Evolutionary conservation across 2,329 filamentous ascomycete genomes (phyloP).

Genomic region (Ceratocystis alfenasii): DNA sequence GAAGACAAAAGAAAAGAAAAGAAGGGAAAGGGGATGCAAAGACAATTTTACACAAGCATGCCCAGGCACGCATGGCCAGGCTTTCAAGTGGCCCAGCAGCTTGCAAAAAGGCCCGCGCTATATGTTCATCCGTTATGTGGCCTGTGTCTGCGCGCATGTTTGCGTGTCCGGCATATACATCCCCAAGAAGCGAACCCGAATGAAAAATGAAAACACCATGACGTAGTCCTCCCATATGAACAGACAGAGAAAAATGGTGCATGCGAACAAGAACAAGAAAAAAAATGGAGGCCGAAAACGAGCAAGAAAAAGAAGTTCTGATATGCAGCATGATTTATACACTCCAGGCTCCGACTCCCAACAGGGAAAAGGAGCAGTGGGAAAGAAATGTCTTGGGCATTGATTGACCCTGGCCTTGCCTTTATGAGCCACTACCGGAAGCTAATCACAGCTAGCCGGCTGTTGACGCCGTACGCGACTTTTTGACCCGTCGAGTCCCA

Average conservation of each 20-base stretch:
- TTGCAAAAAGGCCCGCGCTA: no score
- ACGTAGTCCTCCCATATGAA: neutral
- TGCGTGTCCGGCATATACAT: neutral
- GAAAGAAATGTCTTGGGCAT: no score
- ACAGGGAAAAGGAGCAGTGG: neutral
- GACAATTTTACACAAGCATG: neutral
- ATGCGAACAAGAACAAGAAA: neutral
- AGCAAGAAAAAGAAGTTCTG: constrained; percentile 4
- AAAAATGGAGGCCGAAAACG: neutral
- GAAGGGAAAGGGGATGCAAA: constrained; percentile 9
- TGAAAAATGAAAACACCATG: neutral
- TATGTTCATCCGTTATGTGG: neutral
- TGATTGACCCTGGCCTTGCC: no score
- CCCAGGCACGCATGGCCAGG: no score
- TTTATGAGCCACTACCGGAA: constrained; percentile 29
- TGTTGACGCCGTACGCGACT: constrained; percentile 52
- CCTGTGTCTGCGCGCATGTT: neutral
- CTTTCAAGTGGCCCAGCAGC: no score
- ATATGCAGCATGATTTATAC: constrained; percentile 13
- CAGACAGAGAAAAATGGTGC: neutral
- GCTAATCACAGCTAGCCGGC: constrained; percentile 42
- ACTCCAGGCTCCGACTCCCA: neutral
- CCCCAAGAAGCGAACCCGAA: neutral
- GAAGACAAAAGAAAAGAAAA: constrained; percentile 15
- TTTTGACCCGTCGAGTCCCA: constrained; percentile 53